These are phyloP conservation scores for Corymbia citriodora DNA, from an alignment of 441 rosid species.

Conservation along the genomic window DNA sequence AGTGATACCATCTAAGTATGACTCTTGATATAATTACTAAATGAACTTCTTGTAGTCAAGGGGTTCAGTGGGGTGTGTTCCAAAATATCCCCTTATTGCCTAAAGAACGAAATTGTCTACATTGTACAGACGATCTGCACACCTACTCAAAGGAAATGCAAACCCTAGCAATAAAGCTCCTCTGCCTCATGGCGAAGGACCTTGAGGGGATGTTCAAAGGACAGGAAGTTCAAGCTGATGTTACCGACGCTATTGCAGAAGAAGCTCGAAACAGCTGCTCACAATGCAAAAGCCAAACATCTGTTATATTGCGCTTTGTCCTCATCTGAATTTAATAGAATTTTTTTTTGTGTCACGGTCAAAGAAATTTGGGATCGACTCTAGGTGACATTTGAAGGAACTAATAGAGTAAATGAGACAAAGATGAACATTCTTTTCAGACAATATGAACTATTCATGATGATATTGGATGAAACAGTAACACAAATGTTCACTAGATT, in stretches of 20 bases:
- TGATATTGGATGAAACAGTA: not conserved
- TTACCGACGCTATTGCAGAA: too few relatives aligned
- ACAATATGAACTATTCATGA: not conserved
- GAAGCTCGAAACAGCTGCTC: too few relatives aligned
- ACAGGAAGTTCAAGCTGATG: too few relatives aligned
- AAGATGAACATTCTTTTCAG: not conserved
- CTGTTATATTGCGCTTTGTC: too few relatives aligned
- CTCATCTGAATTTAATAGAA: not conserved
- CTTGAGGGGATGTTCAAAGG: not conserved
- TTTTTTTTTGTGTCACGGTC: too few relatives aligned
- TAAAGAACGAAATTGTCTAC: not conserved
- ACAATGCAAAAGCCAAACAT: too few relatives aligned
- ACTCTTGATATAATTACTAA: not conserved
- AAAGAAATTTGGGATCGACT: not conserved
- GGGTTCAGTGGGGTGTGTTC: not conserved
- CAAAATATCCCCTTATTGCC: not conserved
- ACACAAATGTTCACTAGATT: not conserved
- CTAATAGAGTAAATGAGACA: not conserved
- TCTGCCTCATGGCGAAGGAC: not conserved
- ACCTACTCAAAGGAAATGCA: not conserved
- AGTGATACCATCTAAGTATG: not conserved
- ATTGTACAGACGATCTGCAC: not conserved
- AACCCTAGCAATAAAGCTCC: not conserved
- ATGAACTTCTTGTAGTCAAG: not conserved
- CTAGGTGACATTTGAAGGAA: not conserved